Evolutionary conservation across 495 filamentous ascomycete genomes (phyloP), one percentile per base, ranked within the genome.

Genomic region (Echria macrotheca): DNA sequence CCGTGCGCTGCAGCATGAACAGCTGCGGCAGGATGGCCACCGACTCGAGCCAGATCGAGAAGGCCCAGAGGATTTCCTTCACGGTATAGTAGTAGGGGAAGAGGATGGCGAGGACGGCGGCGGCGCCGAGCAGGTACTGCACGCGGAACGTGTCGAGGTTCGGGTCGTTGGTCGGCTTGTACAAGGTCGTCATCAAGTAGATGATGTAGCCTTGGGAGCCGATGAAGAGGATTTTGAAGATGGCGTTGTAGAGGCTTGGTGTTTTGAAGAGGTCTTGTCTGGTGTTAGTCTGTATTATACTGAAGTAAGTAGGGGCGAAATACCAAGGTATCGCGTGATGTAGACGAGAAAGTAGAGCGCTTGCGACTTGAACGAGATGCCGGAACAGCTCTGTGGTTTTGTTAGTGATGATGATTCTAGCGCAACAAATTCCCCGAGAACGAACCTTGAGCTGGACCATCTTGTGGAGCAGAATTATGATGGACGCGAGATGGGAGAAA

Each of bases 281-380:
- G 31, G n/a, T n/a, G 41, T 51, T 18, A 52, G 36, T 43, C 10
- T 23, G 18, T 6, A 8, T 12, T 31, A n/a, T 44, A n/a, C n/a
- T n/a, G n/a, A n/a, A n/a, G n/a, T n/a, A n/a, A n/a, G n/a, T n/a
- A n/a, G n/a, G n/a, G n/a, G n/a, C n/a, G n/a, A n/a, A n/a, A 41
- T 66, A 89, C 86, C 89, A 50, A 96, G 80, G 70, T 98, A 98
- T 50, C 93, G 80, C 39, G 90, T 91, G 18, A 91, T 60, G 68
- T 97, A 98, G 47, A 98, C 94, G 29, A 95, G 72, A 52, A 97
- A 69, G 69, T 98, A 98, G 29, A 98, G 74, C 21, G 82, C 84
- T 76, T 98, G 93, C 44, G 93, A 95, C 67, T 97, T 97, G 77
- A 97, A 96, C 4, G 93, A 97, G 69, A 98, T 86, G 52, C 93